These are phyloP conservation scores for Tuber microsphaerosporum DNA, from an alignment of 495 filamentous ascomycete genomes.

Conservation along the genomic window DNA sequence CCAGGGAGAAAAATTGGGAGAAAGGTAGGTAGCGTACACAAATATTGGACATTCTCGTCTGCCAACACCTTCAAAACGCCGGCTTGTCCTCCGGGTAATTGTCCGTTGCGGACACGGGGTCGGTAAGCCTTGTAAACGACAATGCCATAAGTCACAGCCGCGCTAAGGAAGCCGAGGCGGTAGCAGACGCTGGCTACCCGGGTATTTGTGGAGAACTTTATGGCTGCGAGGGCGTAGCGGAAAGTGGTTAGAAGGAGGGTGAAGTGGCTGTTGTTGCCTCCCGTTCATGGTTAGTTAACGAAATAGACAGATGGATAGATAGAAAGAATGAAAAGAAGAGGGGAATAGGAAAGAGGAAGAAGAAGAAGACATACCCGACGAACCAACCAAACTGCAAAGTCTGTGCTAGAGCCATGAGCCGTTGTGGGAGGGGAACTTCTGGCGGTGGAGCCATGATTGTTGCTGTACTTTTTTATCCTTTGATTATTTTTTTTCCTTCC, in stretches of 20 bases:
- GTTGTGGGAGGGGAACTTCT: slow-evolving; percentile 56
- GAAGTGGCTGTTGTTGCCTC: slow-evolving; percentile 57
- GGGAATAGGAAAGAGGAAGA: not conserved
- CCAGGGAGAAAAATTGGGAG: not conserved
- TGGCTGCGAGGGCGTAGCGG: slow-evolving; percentile 72
- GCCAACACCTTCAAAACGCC: slow-evolving; percentile 58
- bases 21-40: slow-evolving; percentile 56
- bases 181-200: slow-evolving; percentile 71
- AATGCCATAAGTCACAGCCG: slow-evolving; percentile 89
- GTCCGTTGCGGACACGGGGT: slow-evolving; percentile 63
- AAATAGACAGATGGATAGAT: slow-evolving; percentile 30
- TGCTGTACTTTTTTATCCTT: not conserved
- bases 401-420: slow-evolving; percentile 67
- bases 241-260: slow-evolving; percentile 72
- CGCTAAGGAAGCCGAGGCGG: slow-evolving; percentile 78
- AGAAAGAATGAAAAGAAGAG: not conserved
- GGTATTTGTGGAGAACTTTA: slow-evolving; percentile 73
- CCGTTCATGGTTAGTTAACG: slow-evolving; percentile 6
- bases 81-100: slow-evolving; percentile 51
- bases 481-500: not conserved
- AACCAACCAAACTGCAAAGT: slow-evolving; percentile 92
- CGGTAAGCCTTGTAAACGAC: slow-evolving; percentile 98
- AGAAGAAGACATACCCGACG: slow-evolving; percentile 59
- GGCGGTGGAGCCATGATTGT: slow-evolving; percentile 38
- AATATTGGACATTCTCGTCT: slow-evolving; percentile 97